Base-by-base conservation (phyloP, 2,329 filamentous ascomycete genomes). In the Graphium sp. region DNA sequence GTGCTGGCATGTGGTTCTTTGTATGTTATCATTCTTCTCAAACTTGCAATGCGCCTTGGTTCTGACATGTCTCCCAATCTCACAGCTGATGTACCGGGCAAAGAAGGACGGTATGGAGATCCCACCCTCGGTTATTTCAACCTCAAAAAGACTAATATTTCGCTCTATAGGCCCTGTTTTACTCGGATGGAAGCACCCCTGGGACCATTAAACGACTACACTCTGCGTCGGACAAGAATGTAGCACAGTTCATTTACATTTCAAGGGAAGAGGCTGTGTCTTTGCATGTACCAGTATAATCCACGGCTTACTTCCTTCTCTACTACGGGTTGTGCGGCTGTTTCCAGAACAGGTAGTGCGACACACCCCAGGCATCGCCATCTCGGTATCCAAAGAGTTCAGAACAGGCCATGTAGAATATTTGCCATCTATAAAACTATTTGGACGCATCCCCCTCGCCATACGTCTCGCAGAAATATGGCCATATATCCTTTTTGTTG, bases 1-100 rank as follows among this genome's bases (percentile, higher is more conserved):
- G 84, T 41, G 89, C 89, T 31, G 81, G 79, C 58, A 98, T 95
- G 89, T 98, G 89, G 89, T 95, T 98, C 60, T 98, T 89, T 55
- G 85, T 95, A 70, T 48, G 78, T 62, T 32, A 6, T 12, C 11
- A 18, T 4, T 13, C n/a, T n/a, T 17, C 12, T 3, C 6, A 22
- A 25, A 15, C 22, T 9, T 18, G 2, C n/a, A 6, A 13, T 5
- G n/a, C 8, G 9, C n/a, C n/a, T n/a, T n/a, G n/a, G 26, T n/a
- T 17, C 21, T 9, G 22, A 12, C 7, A 15, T 13, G 11, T 22
- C 14, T 6, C n/a, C 4, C 13, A 17, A 15, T 11, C 12, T n/a
- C 13, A 19, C 45, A 93, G 85, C 59, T 94, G 49, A 84, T 94
- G 74, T 95, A 94, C 62, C 74, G 89, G 46, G 83, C 84, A 45